These are phyloP conservation scores for Theobroma grandiflorum DNA, from an alignment of 441 rosid genomes.

Conservation along the genomic window DNA sequence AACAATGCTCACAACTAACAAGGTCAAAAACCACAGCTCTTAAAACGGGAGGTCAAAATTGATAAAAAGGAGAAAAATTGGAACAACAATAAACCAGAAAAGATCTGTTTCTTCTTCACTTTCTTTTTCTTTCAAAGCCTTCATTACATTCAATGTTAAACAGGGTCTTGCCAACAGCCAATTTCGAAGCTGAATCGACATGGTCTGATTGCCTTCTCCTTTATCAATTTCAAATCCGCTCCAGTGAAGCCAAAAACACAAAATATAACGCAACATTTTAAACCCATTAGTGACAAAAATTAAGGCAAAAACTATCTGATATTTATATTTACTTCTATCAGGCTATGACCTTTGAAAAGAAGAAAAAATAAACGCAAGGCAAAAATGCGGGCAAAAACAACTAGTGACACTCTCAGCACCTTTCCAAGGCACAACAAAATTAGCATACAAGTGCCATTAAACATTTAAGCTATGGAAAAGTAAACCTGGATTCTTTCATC, in stretches of 20 bases:
- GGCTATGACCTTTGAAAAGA: constrained; percentile 22
- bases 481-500: constrained; percentile 50
- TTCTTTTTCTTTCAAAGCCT: neutral
- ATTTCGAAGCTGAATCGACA: constrained; percentile 26
- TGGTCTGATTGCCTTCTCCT: constrained; percentile 16
- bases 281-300: constrained; percentile 34
- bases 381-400: constrained; percentile 27
- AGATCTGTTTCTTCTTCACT: neutral
- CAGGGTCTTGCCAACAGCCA: neutral
- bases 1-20: neutral
- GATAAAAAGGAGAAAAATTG: neutral
- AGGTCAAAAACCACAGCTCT: neutral
- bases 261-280: constrained; percentile 30
- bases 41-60: neutral
- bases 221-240: constrained; percentile 30
- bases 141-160: constrained; percentile 19
- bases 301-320: constrained; percentile 35
- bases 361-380: constrained; percentile 1
- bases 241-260: constrained; percentile 16
- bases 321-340: constrained; percentile 51
- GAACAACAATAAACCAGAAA: neutral
- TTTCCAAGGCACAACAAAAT: constrained; percentile 50
- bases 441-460: constrained; percentile 44
- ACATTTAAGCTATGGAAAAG: constrained; percentile 29
- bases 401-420: constrained; percentile 45